phyloP scores from a whole-genome alignment of 139 green algal species.

The Micractinium conductrix region DNA sequence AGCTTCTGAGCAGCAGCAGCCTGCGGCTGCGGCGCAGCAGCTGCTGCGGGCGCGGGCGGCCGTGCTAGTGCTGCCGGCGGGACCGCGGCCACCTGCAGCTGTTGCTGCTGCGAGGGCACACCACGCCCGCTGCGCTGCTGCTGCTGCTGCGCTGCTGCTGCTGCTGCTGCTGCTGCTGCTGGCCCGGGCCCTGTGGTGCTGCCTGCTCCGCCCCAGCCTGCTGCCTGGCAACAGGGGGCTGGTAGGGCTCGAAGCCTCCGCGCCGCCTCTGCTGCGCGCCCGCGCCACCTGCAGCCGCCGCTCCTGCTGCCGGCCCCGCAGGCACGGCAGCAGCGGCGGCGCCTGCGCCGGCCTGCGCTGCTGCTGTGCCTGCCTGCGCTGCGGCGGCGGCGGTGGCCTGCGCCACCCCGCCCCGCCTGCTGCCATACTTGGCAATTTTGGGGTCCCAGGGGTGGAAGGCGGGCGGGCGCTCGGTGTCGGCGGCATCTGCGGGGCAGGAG shows the following conservation, averaged over 20 bases:
- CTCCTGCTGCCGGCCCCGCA: background rate
- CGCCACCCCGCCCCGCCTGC: background rate
- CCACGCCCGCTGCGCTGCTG: background rate
- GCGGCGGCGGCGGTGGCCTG: background rate
- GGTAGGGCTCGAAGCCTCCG: constrained; percentile 1
- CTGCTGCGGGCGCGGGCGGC: background rate
- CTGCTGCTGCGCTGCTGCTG: background rate
- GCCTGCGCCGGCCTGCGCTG: background rate
- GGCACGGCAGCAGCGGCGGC: background rate
- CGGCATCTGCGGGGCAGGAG: background rate
- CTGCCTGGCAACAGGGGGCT: constrained; percentile 21
- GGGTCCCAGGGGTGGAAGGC: constrained; percentile 55
- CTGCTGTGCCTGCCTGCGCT: background rate
- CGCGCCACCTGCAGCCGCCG: background rate
- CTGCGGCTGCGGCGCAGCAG: background rate
- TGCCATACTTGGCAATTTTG: constrained; percentile 4
- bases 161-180: background rate
- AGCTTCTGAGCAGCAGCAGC: constrained; percentile 34
- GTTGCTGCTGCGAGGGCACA: background rate
- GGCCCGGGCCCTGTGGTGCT: background rate
- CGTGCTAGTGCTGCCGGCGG: background rate
- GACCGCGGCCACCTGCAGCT: background rate
- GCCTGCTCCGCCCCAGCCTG: background rate
- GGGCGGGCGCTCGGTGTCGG: constrained; percentile 40
- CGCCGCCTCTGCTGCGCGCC: background rate